Evolutionary conservation across 202 grass and related monocot species (phyloP).

Genomic region (Bolboschoenoplectus hybrid): DNA sequence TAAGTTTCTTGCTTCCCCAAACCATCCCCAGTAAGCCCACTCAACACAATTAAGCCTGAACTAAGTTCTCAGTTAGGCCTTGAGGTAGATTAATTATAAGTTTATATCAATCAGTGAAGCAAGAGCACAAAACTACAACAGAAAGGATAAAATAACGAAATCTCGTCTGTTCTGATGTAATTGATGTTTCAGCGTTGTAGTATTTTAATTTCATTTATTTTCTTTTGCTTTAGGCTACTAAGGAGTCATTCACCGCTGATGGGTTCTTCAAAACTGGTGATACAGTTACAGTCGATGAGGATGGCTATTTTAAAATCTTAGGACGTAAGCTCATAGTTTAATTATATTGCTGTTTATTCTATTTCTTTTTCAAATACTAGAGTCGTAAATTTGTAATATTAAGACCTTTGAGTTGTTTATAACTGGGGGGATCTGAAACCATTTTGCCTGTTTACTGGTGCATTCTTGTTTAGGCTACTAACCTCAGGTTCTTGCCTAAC

Average conservation of each 20-base stretch:
- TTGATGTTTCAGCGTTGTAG: not conserved
- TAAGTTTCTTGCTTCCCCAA: not conserved
- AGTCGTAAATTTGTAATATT: not conserved
- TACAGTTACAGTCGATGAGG: slow-evolving; percentile 80
- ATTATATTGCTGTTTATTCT: slow-evolving; percentile 20
- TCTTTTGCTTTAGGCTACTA: slow-evolving; percentile 67
- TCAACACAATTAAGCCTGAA: slow-evolving; percentile 26
- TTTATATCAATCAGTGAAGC: slow-evolving; percentile 27
- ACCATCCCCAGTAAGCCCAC: not conserved
- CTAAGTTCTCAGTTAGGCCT: slow-evolving; percentile 13
- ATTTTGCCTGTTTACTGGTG: not conserved
- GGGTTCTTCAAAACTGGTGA: slow-evolving; percentile 97
- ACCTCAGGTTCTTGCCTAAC: slow-evolving; percentile 5
- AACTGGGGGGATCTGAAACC: not conserved
- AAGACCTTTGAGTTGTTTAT: not conserved
- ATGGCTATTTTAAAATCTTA: slow-evolving; percentile 87
- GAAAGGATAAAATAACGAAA: slow-evolving; percentile 5
- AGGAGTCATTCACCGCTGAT: slow-evolving; percentile 73
- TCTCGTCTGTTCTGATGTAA: not conserved
- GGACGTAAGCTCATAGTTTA: slow-evolving; percentile 64
- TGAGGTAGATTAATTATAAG: not conserved
- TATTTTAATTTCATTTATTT: slow-evolving; percentile 26
- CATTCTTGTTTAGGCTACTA: not conserved
- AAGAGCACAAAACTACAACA: slow-evolving; percentile 3
- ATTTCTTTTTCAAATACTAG: slow-evolving; percentile 19